phyloP scores from a whole-genome alignment of 768 basidiomycete species.

The Lactifluus pinguis region DNA sequence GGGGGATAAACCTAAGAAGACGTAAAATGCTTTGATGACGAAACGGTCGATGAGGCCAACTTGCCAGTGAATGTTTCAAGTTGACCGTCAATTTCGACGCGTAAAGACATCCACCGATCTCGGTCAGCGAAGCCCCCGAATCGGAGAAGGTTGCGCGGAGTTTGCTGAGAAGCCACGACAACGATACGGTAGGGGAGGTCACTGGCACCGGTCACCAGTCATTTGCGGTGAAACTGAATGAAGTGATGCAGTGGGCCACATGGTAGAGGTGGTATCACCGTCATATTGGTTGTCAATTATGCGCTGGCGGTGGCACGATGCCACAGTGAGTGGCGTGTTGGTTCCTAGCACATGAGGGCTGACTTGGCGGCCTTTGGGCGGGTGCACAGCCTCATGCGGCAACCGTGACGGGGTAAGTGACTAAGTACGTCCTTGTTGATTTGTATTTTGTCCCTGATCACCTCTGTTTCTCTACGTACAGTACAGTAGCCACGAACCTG shows the following conservation, averaged over 20 bases:
- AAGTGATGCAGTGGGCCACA: background rate
- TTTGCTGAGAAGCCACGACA: background rate
- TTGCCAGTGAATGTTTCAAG: background rate
- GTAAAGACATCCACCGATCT: background rate
- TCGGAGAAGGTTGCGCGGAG: background rate
- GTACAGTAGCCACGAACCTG: background rate
- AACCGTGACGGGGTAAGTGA: too few species aligned
- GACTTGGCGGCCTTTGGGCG: background rate
- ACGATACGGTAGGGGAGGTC: background rate
- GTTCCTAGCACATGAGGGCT: background rate
- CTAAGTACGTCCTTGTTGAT: background rate
- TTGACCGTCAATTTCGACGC: too few species aligned
- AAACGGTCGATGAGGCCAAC: too few species aligned
- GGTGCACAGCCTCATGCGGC: background rate
- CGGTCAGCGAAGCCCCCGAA: background rate
- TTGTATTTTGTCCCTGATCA: background rate
- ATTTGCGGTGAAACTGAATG: background rate
- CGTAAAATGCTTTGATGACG: background rate
- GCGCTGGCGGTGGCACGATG: background rate
- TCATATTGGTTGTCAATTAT: background rate
- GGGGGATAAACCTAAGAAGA: background rate
- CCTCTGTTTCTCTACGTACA: background rate
- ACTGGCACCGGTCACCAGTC: background rate
- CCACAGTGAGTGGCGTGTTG: background rate
- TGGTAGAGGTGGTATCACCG: background rate